Evolutionary conservation across 2,329 filamentous ascomycete species (phyloP).

Genomic region (Calonectria pauciramosa): DNA sequence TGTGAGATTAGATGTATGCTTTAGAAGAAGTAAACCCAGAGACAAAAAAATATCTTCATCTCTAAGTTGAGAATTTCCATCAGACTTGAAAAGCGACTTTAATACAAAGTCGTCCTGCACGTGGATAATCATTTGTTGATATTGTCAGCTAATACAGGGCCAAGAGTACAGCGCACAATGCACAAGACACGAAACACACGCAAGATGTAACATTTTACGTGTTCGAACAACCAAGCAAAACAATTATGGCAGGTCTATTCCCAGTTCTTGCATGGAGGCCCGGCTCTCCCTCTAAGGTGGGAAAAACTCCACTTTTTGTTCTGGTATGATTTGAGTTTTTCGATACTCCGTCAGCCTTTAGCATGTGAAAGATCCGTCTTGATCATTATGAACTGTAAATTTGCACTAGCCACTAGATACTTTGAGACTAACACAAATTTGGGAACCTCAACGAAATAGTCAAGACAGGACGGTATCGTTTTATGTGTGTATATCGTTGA

Average conservation of each 20-base stretch:
- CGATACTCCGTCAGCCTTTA: neutral
- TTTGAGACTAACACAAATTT: neutral
- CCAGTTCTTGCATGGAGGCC: neutral
- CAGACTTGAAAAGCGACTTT: too few relatives aligned
- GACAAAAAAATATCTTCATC: too few relatives aligned
- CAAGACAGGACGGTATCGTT: too few relatives aligned
- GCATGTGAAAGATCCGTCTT: neutral
- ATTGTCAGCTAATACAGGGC: too few relatives aligned
- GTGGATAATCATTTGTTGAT: too few relatives aligned
- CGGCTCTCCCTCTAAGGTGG: neutral
- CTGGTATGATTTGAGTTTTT: neutral
- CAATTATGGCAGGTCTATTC: neutral
- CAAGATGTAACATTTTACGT: neutral
- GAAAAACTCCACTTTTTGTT: neutral
- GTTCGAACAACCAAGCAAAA: neutral
- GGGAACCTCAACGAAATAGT: too few relatives aligned
- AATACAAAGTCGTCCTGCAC: too few relatives aligned
- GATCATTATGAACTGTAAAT: neutral
- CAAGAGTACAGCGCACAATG: too few relatives aligned
- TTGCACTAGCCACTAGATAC: neutral
- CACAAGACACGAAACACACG: too few relatives aligned
- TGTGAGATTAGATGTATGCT: too few relatives aligned
- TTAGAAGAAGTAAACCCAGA: too few relatives aligned
- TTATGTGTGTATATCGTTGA: neutral
- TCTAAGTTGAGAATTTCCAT: too few relatives aligned